phyloP scores from a whole-genome alignment of 805 yeast genomes.

The Lipomyces chichibuensis region DNA sequence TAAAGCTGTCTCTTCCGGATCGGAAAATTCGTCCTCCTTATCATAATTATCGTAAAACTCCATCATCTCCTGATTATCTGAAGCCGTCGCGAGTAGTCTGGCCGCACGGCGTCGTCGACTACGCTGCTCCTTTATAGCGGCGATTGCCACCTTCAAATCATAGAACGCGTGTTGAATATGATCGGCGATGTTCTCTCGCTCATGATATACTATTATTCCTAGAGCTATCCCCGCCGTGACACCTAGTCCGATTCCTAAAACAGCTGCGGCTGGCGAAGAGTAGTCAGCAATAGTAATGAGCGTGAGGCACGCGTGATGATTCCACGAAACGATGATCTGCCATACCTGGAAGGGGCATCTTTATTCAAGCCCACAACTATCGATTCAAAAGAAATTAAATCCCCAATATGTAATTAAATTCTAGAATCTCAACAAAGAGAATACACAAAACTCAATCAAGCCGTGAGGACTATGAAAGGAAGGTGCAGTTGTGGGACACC shows the following conservation, averaged over 20 bases:
- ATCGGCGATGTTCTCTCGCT: slow-evolving; percentile 16
- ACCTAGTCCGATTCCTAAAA: slow-evolving; percentile 19
- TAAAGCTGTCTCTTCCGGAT: background rate
- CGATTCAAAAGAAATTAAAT: background rate
- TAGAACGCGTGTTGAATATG: background rate
- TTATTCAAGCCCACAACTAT: background rate
- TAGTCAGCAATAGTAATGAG: background rate
- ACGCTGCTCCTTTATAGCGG: background rate
- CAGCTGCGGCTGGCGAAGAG: slow-evolving; percentile 5
- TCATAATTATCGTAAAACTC: slow-evolving; percentile 16
- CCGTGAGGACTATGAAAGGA: background rate
- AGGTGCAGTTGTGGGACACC: background rate
- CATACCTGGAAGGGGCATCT: slow-evolving; percentile 1
- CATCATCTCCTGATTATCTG: slow-evolving; percentile 18
- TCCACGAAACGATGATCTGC: background rate
- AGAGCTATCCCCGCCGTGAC: slow-evolving; percentile 18
- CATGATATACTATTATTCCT: slow-evolving; percentile 17
- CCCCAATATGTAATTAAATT: background rate
- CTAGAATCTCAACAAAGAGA: background rate
- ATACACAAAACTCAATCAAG: background rate
- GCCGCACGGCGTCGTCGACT: slow-evolving; percentile 8
- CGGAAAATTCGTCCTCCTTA: background rate
- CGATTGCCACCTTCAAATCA: slow-evolving; percentile 5
- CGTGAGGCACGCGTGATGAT: background rate
- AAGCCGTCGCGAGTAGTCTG: slow-evolving; percentile 10